These are phyloP conservation scores for Cryptococcus amylolentus DNA, from an alignment of 1,284 basidiomycete species.

Conservation along the genomic window DNA sequence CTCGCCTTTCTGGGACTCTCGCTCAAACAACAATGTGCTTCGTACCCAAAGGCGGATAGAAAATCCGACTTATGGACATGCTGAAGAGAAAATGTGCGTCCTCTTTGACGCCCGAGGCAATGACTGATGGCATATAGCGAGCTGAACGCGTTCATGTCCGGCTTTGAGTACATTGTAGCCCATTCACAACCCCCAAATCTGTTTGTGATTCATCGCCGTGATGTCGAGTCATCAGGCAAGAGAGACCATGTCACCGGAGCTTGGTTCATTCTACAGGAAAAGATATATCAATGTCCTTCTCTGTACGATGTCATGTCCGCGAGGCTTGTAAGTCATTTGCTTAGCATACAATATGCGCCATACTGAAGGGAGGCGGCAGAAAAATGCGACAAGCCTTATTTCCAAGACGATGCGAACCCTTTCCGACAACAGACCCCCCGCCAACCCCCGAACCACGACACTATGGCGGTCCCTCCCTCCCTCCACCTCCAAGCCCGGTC, in stretches of 20 bases:
- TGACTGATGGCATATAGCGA: slow-evolving; percentile 18
- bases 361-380: slow-evolving; percentile 8
- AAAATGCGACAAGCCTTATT: slow-evolving; percentile 35
- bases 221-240: slow-evolving; percentile 26
- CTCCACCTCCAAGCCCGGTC: background rate
- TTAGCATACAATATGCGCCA: background rate
- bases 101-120: background rate
- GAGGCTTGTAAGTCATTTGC: slow-evolving; percentile 26
- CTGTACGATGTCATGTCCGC: slow-evolving; percentile 34
- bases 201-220: slow-evolving; percentile 40
- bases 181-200: slow-evolving; percentile 40
- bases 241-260: slow-evolving; percentile 29
- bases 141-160: slow-evolving; percentile 30
- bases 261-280: slow-evolving; percentile 43
- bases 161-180: slow-evolving; percentile 45
- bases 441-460: slow-evolving; percentile 37
- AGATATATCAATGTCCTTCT: slow-evolving; percentile 41
- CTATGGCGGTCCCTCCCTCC: slow-evolving; percentile 36
- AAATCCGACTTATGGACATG: slow-evolving; percentile 39
- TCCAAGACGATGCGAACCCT: slow-evolving; percentile 32
- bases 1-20: slow-evolving; percentile 44
- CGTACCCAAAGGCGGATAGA: slow-evolving; percentile 37
- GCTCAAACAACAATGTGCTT: slow-evolving; percentile 42
- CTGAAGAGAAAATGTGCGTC: slow-evolving; percentile 43
- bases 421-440: slow-evolving; percentile 31